A percentile compares a stretch with the other conserved stretches of the same genome.
Conservation (phyloP, 768 basidiomycete species). For the Tricholoma furcatifolium region DNA sequence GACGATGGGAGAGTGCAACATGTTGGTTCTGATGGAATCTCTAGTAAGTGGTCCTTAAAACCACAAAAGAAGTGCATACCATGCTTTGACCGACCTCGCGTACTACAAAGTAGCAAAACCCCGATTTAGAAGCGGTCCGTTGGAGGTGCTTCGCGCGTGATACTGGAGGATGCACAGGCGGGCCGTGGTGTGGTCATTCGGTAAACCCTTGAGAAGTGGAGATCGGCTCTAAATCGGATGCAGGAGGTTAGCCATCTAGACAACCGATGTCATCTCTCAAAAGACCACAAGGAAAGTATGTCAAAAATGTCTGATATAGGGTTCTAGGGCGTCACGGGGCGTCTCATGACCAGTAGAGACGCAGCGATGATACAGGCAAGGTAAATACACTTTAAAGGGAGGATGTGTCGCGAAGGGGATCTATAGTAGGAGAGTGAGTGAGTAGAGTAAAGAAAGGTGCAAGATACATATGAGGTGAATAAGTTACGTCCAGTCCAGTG, state of each 20-base stretch:
- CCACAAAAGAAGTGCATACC: neutral
- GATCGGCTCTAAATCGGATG: neutral
- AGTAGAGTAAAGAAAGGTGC: conserved; percentile 4
- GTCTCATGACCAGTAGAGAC: neutral
- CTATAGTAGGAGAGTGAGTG: neutral
- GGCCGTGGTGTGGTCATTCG: too few species aligned
- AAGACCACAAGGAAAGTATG: neutral
- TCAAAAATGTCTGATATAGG: neutral
- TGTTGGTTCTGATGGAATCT: neutral
- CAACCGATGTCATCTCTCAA: too few species aligned
- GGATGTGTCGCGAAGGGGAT: neutral
- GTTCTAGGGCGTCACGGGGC: neutral
- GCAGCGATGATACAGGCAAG: neutral
- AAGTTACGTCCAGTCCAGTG: conserved; percentile 7
- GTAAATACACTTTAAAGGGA: neutral
- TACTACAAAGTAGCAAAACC: neutral
- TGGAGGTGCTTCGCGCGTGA: conserved; percentile 3
- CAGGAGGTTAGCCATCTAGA: neutral
- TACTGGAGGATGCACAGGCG: neutral
- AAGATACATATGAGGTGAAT: conserved; percentile 6
- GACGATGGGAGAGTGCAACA: conserved; percentile 10
- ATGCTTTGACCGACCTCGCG: too few species aligned
- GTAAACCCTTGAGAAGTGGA: too few species aligned
- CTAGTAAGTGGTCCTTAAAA: neutral
- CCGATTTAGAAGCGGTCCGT: conserved; percentile 10